Base-by-base conservation (phyloP, 2,329 filamentous ascomycete species). In the Sporothrix inflata region DNA sequence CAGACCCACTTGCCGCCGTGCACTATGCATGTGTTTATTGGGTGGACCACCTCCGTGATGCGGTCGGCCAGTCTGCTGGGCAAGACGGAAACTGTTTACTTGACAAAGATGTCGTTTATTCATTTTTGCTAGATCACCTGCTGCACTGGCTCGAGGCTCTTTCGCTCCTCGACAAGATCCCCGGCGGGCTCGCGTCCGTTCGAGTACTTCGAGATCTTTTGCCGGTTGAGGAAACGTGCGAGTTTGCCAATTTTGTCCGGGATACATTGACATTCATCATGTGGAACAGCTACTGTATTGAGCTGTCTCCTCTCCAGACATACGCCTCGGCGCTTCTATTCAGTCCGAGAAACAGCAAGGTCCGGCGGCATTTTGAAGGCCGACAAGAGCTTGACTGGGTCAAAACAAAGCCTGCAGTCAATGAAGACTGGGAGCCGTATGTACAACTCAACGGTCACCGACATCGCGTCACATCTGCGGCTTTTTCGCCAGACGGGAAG, bases 91-190 rank as follows among this genome's bases (percentile, higher is more conserved):
- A 27, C 19, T 19, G 4, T 30, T n/a, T 30, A 21, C 30, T 53
- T 19, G 19, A 63, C 57, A 42, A 9, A 9, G 16, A 40, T 12
- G 2, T 9, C 38, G 11, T 63, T 7, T 8, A 42, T 40, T 16
- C 55, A 6, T 70, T 63, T 12, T 11, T 70, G 4, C 69, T 53
- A 6, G 14, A 51, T n/a, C 69, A 70, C 14, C 42, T 70, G n/a
- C 69, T 70, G 11, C 69, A 70, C 12, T 70, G 69, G 69, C 47
- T 70, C 5, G 69, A 70, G 57, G n/a, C 55, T 6, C 30, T 70
- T 1, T 70, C 69, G 5, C 69, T 70, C 4, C 9, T 63, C 8
- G 30, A 47, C 2, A 12, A 51, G n/a, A 30, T 70, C 1, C n/a
- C 42, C 6, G 40, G 19, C 3, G 69, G 55, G 0, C 38, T 63